These are phyloP conservation scores for Fusarium sp. DNA, from an alignment of 2,329 filamentous ascomycete species.

Conservation along the genomic window DNA sequence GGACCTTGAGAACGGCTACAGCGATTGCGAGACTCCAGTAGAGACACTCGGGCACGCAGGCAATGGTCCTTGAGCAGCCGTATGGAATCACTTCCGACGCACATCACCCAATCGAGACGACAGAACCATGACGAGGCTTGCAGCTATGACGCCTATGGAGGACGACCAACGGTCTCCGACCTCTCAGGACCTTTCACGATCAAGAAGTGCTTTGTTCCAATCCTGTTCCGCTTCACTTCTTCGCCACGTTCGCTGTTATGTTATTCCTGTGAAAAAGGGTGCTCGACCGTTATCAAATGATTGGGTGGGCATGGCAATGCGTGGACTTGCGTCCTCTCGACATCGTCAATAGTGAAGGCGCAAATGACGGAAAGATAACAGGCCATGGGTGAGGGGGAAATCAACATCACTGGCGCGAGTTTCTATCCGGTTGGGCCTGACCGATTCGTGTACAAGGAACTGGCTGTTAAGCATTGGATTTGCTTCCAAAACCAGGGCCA, in stretches of 20 bases:
- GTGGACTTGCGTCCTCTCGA: too few species aligned
- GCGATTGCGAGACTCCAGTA: neutral
- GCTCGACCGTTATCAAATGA: too few species aligned
- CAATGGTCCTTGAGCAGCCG: slow-evolving; percentile 1
- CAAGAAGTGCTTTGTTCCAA: slow-evolving; percentile 7
- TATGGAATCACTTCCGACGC: neutral
- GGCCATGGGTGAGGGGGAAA: too few species aligned
- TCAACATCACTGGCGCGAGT: too few species aligned
- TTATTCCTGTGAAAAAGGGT: too few species aligned
- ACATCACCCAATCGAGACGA: slow-evolving; percentile 1
- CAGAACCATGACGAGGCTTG: neutral
- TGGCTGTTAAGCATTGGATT: neutral
- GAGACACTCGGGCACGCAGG: neutral
- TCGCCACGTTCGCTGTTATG: too few species aligned
- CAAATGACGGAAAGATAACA: too few species aligned
- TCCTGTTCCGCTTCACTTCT: neutral
- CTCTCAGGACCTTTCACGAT: neutral
- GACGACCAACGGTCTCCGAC: slow-evolving; percentile 5
- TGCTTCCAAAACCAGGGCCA: neutral
- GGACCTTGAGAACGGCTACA: too few species aligned
- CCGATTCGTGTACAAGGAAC: neutral
- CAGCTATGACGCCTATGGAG: slow-evolving; percentile 1
- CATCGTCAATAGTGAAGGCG: too few species aligned
- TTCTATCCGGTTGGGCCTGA: neutral
- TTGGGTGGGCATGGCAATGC: too few species aligned